A percentile compares a stretch with the other conserved stretches of the same genome.
Conservation (phyloP, 2,329 filamentous ascomycete genomes). For the Hypoxylon sp. region DNA sequence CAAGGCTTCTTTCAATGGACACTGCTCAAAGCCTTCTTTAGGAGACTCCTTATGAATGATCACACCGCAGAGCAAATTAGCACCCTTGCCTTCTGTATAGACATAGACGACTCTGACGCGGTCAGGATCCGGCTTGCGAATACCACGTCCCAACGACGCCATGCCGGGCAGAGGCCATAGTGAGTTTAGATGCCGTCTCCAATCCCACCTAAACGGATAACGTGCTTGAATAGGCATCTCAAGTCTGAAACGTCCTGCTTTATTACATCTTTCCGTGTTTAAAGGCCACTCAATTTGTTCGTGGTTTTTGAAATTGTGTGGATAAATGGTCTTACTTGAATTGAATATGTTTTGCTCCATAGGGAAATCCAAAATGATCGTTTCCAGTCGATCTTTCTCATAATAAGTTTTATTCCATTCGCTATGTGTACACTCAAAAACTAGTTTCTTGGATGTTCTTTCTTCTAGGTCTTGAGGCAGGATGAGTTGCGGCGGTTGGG, state of each 20-base stretch:
- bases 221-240: not conserved
- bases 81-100: not conserved
- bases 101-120: constrained; percentile 7
- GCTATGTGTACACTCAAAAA: not conserved
- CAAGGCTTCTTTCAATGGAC: constrained; percentile 1
- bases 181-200: not conserved
- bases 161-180: not conserved
- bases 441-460: not conserved
- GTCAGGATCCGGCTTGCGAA: not conserved
- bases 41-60: not conserved
- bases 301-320: not conserved
- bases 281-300: constrained; percentile 7
- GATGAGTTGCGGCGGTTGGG: not conserved
- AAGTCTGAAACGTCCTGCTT: not conserved
- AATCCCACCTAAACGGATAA: not conserved
- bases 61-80: constrained; percentile 12
- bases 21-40: not conserved
- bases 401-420: not conserved
- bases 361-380: not conserved
- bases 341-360: not conserved
- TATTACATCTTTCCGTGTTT: not conserved
- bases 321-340: not conserved
- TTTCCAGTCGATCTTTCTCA: not conserved
- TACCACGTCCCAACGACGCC: not conserved
- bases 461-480: not conserved